Conservation (phyloP, 495 filamentous ascomycete species). For the Tuber brumale region DNA sequence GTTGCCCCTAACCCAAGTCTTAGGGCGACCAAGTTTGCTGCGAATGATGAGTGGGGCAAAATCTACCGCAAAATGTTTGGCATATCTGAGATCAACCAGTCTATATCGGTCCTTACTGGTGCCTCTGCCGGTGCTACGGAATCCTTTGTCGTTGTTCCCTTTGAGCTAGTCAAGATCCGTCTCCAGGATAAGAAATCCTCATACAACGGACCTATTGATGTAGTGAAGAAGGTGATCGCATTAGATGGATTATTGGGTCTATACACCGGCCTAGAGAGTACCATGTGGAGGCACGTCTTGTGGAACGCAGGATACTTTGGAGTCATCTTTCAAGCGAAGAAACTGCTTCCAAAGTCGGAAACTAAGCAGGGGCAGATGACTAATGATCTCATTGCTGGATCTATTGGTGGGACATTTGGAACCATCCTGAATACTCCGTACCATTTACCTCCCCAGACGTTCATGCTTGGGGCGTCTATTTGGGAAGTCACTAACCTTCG, state of each 20-base stretch:
- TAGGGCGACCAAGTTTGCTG: constrained; percentile 94
- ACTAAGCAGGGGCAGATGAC: constrained; percentile 72
- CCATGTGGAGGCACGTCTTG: constrained; percentile 91
- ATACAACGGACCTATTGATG: constrained; percentile 90
- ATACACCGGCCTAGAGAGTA: constrained; percentile 95
- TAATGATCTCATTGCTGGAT: constrained; percentile 82
- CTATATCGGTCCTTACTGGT: constrained; percentile 81
- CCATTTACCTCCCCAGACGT: not conserved
- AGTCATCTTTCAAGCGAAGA: constrained; percentile 91
- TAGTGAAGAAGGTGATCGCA: constrained; percentile 73
- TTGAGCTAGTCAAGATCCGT: constrained; percentile 93
- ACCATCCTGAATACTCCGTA: constrained; percentile 87
- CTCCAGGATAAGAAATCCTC: constrained; percentile 93
- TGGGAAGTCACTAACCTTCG: constrained; percentile 6
- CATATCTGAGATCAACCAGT: constrained; percentile 77
- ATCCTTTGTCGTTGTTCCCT: constrained; percentile 88
- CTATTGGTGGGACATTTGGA: constrained; percentile 81
- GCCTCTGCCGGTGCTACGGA: constrained; percentile 93
- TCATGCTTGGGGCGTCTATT: not conserved
- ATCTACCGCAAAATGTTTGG: constrained; percentile 82
- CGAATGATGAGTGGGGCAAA: constrained; percentile 95
- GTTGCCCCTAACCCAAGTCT: not conserved
- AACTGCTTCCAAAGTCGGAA: constrained; percentile 66
- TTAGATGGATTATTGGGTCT: constrained; percentile 79
- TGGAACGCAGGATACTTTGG: constrained; percentile 99